Conservation (phyloP, 371 early-diverging fungal genomes). For the Lichtheimia corymbifera region DNA sequence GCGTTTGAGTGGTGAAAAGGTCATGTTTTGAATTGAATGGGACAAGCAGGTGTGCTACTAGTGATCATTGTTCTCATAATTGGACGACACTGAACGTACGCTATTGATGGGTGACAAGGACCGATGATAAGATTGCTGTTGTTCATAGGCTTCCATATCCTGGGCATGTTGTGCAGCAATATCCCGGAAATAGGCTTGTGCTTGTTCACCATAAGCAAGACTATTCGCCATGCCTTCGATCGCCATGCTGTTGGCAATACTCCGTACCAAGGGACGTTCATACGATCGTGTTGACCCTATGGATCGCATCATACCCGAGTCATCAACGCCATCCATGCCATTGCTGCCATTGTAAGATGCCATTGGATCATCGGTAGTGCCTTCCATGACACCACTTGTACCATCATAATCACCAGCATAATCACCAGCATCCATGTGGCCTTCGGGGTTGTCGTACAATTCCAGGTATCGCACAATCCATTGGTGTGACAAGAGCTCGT, state of each 20-base stretch:
- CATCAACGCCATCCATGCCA: neutral
- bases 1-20: too few species aligned
- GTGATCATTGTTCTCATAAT: too few species aligned
- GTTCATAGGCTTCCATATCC: conserved; percentile 7
- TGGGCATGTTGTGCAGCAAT: conserved; percentile 38
- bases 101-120: neutral
- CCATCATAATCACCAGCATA: neutral
- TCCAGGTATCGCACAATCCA: conserved; percentile 68
- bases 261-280: conserved; percentile 35
- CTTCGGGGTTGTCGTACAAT: conserved; percentile 24
- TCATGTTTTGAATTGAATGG: too few species aligned
- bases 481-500: conserved; percentile 70
- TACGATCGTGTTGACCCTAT: conserved; percentile 26
- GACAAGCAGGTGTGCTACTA: too few species aligned
- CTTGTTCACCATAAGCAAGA: conserved; percentile 33
- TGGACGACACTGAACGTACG: too few species aligned
- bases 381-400: neutral
- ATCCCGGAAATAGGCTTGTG: conserved; percentile 44
- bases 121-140: neutral
- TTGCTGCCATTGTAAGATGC: neutral
- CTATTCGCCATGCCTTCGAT: conserved; percentile 38
- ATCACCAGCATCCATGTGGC: conserved; percentile 5
- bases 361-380: neutral
- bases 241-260: conserved; percentile 39
- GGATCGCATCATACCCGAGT: conserved; percentile 15